These are phyloP conservation scores for Acanthamoeba sp. DNA, from an alignment of 208 protist species.

Conservation along the genomic window DNA sequence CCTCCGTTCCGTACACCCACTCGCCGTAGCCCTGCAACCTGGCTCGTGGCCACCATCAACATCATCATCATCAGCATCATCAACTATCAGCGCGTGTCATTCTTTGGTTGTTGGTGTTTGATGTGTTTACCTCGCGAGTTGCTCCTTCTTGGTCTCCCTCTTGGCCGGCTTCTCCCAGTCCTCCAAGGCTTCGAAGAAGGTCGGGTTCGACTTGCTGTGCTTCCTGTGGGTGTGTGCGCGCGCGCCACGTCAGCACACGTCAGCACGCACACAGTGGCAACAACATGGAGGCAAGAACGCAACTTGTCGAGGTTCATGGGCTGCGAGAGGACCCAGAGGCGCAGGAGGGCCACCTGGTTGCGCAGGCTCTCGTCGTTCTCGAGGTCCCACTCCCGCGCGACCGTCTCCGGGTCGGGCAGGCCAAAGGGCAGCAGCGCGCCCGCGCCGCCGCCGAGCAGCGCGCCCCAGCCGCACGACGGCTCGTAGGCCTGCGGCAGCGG, in stretches of 20 bases:
- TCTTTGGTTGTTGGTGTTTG: too few species aligned
- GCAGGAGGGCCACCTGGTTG: slow-evolving; percentile 9
- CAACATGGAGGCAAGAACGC: background rate
- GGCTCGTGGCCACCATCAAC: background rate
- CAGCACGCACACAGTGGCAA: background rate
- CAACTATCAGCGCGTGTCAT: background rate
- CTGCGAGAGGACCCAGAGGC: slow-evolving; percentile 37
- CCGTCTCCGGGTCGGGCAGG: background rate
- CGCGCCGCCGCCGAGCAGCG: background rate
- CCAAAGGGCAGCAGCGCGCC: background rate
- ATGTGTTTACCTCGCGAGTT: background rate
- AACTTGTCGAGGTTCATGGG: slow-evolving; percentile 30
- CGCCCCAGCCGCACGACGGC: slow-evolving; percentile 10
- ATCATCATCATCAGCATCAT: background rate
- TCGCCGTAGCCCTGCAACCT: background rate
- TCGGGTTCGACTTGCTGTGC: background rate
- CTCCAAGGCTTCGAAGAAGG: background rate
- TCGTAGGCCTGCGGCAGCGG: slow-evolving; percentile 5
- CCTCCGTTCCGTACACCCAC: slow-evolving; percentile 11
- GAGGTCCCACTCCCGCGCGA: background rate
- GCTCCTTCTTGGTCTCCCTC: slow-evolving; percentile 1
- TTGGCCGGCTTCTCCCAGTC: background rate
- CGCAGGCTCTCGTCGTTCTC: background rate
- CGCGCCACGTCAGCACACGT: too few species aligned
- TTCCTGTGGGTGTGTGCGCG: background rate